Conservation (phyloP, 805 yeast species). For the Ogataea pignaliae region DNA sequence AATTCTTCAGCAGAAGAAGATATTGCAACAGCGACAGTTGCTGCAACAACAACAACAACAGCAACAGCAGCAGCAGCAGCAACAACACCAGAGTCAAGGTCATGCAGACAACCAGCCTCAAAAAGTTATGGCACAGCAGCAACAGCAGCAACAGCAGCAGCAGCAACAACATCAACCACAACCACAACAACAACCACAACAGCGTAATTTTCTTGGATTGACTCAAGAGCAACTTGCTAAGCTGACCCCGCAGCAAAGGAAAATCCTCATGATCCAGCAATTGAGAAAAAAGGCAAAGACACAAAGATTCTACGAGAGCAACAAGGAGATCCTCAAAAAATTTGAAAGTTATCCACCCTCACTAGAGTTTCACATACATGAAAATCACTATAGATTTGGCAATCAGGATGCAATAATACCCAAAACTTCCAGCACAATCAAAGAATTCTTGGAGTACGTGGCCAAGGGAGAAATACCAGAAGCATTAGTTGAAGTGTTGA, state of each 20-base stretch:
- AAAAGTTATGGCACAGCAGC: not conserved
- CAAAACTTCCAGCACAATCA: slow-evolving; percentile 69
- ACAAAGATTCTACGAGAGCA: slow-evolving; percentile 62
- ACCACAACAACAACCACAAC: slow-evolving; percentile 20
- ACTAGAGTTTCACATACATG: slow-evolving; percentile 84
- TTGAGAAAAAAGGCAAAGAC: slow-evolving; percentile 41
- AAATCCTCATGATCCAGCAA: slow-evolving; percentile 37
- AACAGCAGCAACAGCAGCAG: slow-evolving; percentile 19
- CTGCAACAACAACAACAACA: slow-evolving; percentile 15
- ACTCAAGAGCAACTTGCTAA: slow-evolving; percentile 29
- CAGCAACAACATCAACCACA: slow-evolving; percentile 21
- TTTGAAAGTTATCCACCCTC: slow-evolving; percentile 77
- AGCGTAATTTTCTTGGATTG: slow-evolving; percentile 21
- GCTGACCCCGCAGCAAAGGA: slow-evolving; percentile 38
- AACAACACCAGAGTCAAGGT: slow-evolving; percentile 3
- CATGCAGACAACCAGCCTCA: not conserved
- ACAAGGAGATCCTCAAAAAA: slow-evolving; percentile 69
- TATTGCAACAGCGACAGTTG: slow-evolving; percentile 18
- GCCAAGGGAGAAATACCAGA: slow-evolving; percentile 83
- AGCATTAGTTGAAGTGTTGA: slow-evolving; percentile 81
- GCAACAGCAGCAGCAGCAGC: not conserved
- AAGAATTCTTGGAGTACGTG: slow-evolving; percentile 74
- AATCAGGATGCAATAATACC: slow-evolving; percentile 86
- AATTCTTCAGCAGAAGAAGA: slow-evolving; percentile 7
- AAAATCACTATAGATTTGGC: slow-evolving; percentile 87